These are phyloP conservation scores for Raddia distichophylla DNA, from an alignment of 176 grass and related monocot species.

Conservation along the genomic window DNA sequence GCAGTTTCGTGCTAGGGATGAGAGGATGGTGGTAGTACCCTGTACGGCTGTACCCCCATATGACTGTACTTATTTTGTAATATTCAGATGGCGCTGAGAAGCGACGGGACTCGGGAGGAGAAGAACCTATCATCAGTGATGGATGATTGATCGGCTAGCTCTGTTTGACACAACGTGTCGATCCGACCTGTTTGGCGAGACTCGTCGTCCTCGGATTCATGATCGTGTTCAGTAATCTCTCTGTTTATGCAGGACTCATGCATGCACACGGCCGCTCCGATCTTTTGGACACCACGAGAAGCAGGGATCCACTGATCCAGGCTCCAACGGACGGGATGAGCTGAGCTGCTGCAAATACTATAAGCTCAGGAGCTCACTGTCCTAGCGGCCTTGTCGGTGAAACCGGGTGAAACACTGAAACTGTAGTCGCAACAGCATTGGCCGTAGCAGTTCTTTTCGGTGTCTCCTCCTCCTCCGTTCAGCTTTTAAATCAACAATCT, in stretches of 20 bases:
- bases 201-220: conserved; percentile 42
- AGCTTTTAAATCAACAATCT: not conserved
- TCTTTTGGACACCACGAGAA: not conserved
- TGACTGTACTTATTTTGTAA: conserved; percentile 14
- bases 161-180: conserved; percentile 37
- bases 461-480: not conserved
- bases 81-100: not conserved
- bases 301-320: not conserved
- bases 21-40: not conserved
- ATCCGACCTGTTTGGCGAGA: not conserved
- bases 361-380: not conserved
- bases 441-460: not conserved
- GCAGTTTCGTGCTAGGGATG: conserved; percentile 28
- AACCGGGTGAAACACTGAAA: not conserved
- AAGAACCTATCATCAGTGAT: conserved; percentile 32
- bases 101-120: not conserved
- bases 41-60: not conserved
- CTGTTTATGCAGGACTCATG: not conserved
- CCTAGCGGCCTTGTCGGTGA: conserved; percentile 12
- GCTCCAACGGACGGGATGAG: not conserved
- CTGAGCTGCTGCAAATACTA: not conserved
- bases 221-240: not conserved
- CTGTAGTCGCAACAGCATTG: not conserved
- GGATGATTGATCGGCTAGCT: conserved; percentile 16
- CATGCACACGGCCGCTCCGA: not conserved